Conservation (phyloP, 805 yeast genomes). For the Wickerhamomyces alni region DNA sequence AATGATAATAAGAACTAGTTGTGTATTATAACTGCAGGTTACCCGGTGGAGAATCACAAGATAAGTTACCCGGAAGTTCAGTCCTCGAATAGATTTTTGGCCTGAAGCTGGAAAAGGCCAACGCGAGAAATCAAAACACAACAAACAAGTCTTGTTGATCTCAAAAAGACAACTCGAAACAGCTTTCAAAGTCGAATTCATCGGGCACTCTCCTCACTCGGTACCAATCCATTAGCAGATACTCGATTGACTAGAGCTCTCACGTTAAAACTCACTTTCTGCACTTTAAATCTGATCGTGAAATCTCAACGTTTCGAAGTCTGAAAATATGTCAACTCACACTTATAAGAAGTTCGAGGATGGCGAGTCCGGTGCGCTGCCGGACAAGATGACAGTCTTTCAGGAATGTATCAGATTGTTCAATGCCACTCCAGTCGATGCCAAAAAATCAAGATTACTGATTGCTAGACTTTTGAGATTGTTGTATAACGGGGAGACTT, state of each 20-base stretch:
- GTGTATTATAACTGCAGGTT: too few species aligned
- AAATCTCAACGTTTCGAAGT: neutral
- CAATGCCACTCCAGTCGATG: constrained; percentile 85
- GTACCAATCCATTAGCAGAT: neutral
- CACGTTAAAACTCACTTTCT: too few species aligned
- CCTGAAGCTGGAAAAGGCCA: neutral
- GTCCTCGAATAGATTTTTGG: too few species aligned
- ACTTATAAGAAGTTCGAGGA: constrained; percentile 83
- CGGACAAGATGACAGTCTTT: constrained; percentile 95
- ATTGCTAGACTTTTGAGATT: constrained; percentile 80
- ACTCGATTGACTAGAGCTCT: neutral
- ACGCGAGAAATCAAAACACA: neutral
- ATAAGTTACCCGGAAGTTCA: too few species aligned
- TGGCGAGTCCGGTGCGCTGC: constrained; percentile 56
- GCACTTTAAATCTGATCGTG: too few species aligned
- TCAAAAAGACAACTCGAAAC: neutral
- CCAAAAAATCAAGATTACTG: constrained; percentile 78
- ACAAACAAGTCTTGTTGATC: neutral
- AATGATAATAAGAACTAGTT: too few species aligned
- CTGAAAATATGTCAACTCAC: constrained; percentile 64
- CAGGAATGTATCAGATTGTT: constrained; percentile 93
- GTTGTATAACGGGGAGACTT: constrained; percentile 78
- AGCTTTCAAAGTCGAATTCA: too few species aligned
- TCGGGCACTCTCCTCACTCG: too few species aligned
- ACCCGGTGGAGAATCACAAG: neutral